Evolutionary conservation across 768 basidiomycete genomes (phyloP).

Genomic region (Paxillus ammoniavirescens): DNA sequence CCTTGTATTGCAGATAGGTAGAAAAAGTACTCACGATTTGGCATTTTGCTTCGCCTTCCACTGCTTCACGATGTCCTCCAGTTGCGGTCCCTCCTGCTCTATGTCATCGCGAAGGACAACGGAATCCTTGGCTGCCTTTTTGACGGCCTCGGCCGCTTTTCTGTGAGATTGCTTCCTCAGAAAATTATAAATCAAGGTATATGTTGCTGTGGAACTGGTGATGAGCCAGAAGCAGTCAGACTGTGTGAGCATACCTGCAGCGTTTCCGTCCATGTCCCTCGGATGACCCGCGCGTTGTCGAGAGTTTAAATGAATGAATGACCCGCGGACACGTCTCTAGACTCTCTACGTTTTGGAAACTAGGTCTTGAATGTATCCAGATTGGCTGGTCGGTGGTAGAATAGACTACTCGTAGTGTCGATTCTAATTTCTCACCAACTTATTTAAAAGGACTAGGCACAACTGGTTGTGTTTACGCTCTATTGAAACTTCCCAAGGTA

Average conservation of each 20-base stretch:
- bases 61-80: slow-evolving; percentile 64
- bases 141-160: slow-evolving; percentile 72
- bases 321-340: not conserved
- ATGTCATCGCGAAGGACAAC: slow-evolving; percentile 60
- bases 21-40: slow-evolving; percentile 24
- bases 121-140: slow-evolving; percentile 65
- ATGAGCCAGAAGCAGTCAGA: slow-evolving; percentile 9
- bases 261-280: slow-evolving; percentile 44
- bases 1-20: not conserved
- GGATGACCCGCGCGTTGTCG: not conserved
- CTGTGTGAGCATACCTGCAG: slow-evolving; percentile 45
- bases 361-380: no score
- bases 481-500: not conserved
- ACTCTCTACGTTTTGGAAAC: not conserved
- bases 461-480: no score
- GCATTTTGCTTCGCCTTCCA: slow-evolving; percentile 50
- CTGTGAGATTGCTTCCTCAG: slow-evolving; percentile 60
- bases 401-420: no score
- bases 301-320: no score
- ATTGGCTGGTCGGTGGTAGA: no score
- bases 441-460: no score
- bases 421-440: no score
- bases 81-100: slow-evolving; percentile 44
- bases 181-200: slow-evolving; percentile 75
- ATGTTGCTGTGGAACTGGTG: slow-evolving; percentile 51